Evolutionary conservation across 257 asterid species (phyloP).

Genomic region (Scutellaria barbata): DNA sequence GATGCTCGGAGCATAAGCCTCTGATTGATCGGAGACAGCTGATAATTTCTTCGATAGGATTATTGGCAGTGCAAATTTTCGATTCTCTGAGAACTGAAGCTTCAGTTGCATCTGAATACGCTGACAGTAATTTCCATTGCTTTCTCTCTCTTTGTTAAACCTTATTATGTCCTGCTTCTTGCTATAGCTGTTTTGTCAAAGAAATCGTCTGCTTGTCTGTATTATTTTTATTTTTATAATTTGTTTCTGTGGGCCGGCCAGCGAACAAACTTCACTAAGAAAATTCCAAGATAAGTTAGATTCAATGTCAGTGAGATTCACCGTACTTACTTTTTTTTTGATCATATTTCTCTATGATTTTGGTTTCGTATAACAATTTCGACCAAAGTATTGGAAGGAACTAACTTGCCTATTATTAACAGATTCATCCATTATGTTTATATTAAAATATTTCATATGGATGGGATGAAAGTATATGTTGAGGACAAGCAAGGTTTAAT

Average conservation of each 20-base stretch:
- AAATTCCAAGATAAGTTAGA: constrained; percentile 9
- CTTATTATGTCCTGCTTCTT: constrained; percentile 1
- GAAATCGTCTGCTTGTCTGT: neutral
- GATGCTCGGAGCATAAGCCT: constrained; percentile 40
- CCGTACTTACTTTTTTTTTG: neutral
- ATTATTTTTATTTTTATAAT: neutral
- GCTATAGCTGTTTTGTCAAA: neutral
- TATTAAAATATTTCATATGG: neutral
- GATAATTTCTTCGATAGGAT: constrained; percentile 60
- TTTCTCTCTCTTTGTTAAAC: constrained; percentile 2
- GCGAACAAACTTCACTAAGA: neutral
- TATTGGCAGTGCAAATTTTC: constrained; percentile 46
- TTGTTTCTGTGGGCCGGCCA: neutral
- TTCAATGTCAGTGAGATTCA: neutral
- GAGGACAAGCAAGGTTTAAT: constrained; percentile 14
- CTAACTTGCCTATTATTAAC: neutral
- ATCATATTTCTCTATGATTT: constrained; percentile 14
- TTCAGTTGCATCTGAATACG: constrained; percentile 69
- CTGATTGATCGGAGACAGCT: constrained; percentile 63
- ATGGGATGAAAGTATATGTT: constrained; percentile 2
- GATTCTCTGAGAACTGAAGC: constrained; percentile 40
- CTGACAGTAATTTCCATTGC: constrained; percentile 70
- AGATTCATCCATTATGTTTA: neutral
- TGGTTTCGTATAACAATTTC: constrained; percentile 9
- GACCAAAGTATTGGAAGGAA: neutral